Evolutionary conservation across 257 asterid species (phyloP), one percentile per base, ranked within the genome.

Genomic region (Nicotiana attenuata): DNA sequence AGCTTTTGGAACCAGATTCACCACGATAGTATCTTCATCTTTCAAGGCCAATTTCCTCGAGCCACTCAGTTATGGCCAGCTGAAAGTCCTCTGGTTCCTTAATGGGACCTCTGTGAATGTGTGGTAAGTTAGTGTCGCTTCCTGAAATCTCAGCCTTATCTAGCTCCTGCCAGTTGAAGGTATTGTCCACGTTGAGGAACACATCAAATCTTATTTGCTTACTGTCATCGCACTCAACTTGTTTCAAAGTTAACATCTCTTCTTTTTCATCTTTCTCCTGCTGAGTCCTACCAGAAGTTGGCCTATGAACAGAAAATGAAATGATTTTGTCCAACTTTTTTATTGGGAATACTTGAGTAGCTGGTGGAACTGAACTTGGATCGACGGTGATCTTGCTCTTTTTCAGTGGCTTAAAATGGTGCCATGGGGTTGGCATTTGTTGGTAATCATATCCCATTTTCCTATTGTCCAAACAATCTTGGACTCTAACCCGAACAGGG

Each of bases 1-100:
- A 29, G 65, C 35, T 38, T 38, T 85, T n/a, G 86, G 86, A 20
- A 75, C 88, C 86, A 85, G 76, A 79, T 82, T 71, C 59, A 85
- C 88, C 84, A 82, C 45, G 50, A 85, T 6, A 3, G 69, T 16
- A 4, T 75, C 86, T 61, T 82, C 35, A 31, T 31, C 35, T 31
- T 29, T 31, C 88, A 38, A n/a, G 84, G 28, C 80, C 82, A 35
- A 82, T 33, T 3, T 85, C 88, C 76, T 80, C 85, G 56, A 78
- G 33, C 20, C 80, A 1, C 66, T 82, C 86, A 56, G 82, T 82
- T 7, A 85, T 31, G 31, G 45, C 69, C 53, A 85, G 6, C 20
- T 7, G 1, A 63, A 65, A 65, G 17, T 28, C 16, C 2, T 28
- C 33, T 33, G 71, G 28, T 9, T 28, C 33, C 16, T 65, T 63